Conservation (phyloP, 2,329 filamentous ascomycete species). For the Fusarium denticulatum region DNA sequence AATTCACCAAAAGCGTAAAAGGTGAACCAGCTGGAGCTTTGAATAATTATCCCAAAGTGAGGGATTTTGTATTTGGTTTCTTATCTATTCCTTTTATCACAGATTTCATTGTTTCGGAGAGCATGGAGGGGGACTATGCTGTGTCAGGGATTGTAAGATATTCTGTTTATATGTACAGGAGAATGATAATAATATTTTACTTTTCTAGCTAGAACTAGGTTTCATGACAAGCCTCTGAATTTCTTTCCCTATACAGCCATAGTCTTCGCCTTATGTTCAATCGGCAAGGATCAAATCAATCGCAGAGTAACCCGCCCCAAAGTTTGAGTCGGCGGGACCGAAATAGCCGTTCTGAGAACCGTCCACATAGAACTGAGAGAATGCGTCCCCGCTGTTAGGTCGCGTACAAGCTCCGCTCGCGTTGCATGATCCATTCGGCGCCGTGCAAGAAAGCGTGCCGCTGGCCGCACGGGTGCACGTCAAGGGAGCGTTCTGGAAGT, state of each 20-base stretch:
- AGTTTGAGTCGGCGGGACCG: background rate
- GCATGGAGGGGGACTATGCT: fast-evolving
- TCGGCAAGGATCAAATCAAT: background rate
- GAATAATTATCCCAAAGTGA: fast-evolving
- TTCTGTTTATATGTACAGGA: background rate
- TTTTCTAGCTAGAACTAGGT: background rate
- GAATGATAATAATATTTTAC: background rate
- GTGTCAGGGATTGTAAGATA: fast-evolving
- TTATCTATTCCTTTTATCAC: fast-evolving
- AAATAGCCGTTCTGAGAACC: background rate
- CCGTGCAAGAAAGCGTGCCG: background rate
- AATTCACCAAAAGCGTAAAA: background rate
- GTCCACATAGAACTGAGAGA: constrained; percentile 11
- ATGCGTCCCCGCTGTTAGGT: fast-evolving
- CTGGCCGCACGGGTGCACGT: background rate
- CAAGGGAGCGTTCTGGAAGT: background rate
- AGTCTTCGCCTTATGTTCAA: background rate
- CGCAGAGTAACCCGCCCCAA: background rate
- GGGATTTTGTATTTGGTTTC: fast-evolving
- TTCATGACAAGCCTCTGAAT: background rate
- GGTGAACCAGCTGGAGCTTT: fast-evolving
- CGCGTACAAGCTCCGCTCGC: fast-evolving
- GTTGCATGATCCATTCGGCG: background rate
- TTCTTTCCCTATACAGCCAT: fast-evolving
- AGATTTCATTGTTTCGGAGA: background rate